These are phyloP conservation scores for Neocallimastix lanati DNA, from an alignment of 192 early-diverging fungal genomes.

Conservation along the genomic window DNA sequence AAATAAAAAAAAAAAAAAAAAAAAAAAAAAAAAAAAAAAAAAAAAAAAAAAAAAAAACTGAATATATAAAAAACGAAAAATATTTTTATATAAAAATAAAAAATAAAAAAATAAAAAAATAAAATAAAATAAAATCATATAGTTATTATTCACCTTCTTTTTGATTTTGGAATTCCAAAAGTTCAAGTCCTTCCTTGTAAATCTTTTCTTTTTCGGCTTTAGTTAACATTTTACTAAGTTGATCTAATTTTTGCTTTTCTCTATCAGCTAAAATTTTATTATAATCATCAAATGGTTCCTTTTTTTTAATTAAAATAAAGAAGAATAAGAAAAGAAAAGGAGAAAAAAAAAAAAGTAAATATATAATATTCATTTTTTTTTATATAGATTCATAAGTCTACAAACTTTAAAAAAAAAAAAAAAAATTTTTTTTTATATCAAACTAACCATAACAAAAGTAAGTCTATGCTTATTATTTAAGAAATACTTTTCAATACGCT, in stretches of 20 bases:
- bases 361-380: no score
- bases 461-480: conserved; percentile 61
- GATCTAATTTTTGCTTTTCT: conserved; percentile 47
- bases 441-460: conserved; percentile 52
- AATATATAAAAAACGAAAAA: no score
- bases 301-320: not conserved
- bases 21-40: no score
- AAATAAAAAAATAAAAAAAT: no score
- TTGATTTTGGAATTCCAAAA: conserved; percentile 51
- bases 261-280: conserved; percentile 26
- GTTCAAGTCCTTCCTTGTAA: conserved; percentile 37
- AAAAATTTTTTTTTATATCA: no score
- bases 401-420: no score
- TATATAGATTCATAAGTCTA: no score
- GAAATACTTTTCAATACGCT: conserved; percentile 55
- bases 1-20: no score
- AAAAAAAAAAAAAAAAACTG: no score
- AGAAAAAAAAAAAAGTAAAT: no score
- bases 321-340: not conserved
- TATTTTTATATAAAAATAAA: no score
- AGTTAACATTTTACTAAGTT: conserved; percentile 38
- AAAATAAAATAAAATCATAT: no score
- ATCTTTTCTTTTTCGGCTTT: conserved; percentile 38
- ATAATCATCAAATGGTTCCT: conserved; percentile 40
- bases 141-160: conserved; percentile 23